phyloP scores from a whole-genome alignment of 2,329 filamentous ascomycete genomes.

The Penicillium sp. region DNA sequence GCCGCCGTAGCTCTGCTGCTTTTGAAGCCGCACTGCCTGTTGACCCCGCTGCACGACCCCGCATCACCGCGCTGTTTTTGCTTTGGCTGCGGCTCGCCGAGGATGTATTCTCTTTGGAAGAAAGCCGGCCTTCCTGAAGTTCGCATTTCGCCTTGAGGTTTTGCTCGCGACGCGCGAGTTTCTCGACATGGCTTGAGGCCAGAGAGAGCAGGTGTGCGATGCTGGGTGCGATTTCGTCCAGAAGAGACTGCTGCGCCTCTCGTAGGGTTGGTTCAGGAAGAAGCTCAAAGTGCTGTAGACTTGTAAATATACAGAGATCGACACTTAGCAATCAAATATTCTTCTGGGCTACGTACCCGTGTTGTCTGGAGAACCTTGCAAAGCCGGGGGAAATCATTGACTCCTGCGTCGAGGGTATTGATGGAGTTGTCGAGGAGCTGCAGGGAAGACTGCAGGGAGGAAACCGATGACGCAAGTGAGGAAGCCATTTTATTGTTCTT shows the following conservation, averaged over 20 bases:
- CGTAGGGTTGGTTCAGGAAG: slow-evolving; percentile 80
- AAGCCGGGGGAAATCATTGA: slow-evolving; percentile 62
- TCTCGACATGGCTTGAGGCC: slow-evolving; percentile 78
- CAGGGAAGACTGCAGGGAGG: slow-evolving; percentile 59
- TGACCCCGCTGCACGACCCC: slow-evolving; percentile 28
- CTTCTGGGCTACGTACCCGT: slow-evolving; percentile 47
- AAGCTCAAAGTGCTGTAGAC: slow-evolving; percentile 78
- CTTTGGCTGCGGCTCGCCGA: slow-evolving; percentile 19
- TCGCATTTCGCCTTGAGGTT: slow-evolving; percentile 78
- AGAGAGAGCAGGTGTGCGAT: slow-evolving; percentile 74
- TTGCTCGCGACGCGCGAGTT: slow-evolving; percentile 77
- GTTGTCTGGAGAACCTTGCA: slow-evolving; percentile 63
- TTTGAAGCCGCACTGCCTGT: slow-evolving; percentile 36
- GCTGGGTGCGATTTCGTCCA: slow-evolving; percentile 86
- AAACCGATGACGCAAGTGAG: slow-evolving; percentile 59
- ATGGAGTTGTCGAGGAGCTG: slow-evolving; percentile 62
- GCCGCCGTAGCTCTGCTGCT: slow-evolving; percentile 62
- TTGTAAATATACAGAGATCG: neutral
- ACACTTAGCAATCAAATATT: too few species aligned
- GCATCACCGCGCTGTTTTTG: slow-evolving; percentile 20
- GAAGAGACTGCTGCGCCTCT: slow-evolving; percentile 76
- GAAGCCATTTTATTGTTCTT: too few species aligned
- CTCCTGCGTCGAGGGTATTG: slow-evolving; percentile 59
- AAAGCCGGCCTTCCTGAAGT: slow-evolving; percentile 71
- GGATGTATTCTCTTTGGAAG: slow-evolving; percentile 37